A percentile compares a stretch with the other conserved stretches of the same genome.
Evolutionary conservation across 2,329 filamentous ascomycete genomes (phyloP).

Genomic region (Botrytis porri): DNA sequence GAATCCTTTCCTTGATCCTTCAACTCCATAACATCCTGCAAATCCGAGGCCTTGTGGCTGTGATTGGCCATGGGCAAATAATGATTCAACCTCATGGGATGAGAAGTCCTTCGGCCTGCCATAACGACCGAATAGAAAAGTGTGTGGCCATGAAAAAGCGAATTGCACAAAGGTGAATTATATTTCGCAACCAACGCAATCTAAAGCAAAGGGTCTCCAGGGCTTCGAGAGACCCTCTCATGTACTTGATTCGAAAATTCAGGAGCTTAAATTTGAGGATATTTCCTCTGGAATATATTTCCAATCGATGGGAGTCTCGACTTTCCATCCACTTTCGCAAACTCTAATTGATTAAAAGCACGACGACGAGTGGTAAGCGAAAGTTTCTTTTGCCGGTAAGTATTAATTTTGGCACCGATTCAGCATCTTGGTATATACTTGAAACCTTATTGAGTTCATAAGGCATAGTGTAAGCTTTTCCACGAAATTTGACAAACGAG

Average conservation of each 20-base stretch:
- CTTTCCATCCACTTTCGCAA: not conserved
- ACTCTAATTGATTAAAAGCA: not conserved
- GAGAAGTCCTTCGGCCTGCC: not conserved
- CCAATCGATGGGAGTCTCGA: not conserved
- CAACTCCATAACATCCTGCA: not conserved
- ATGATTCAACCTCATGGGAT: not conserved
- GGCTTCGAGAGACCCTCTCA: not conserved
- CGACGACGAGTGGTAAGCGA: not conserved
- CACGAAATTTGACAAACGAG: not conserved
- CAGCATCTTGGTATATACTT: not conserved
- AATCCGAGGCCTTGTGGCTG: not conserved
- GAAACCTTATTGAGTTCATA: not conserved
- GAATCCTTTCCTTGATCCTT: not conserved
- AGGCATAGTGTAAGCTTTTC: not conserved
- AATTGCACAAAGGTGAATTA: not conserved
- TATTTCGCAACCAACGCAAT: not conserved
- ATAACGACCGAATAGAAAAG: not conserved
- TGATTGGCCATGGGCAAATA: not conserved
- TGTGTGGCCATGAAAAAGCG: not conserved
- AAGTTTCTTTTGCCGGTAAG: not conserved
- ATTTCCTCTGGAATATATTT: not conserved
- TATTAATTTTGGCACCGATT: not conserved
- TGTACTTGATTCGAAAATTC: not conserved
- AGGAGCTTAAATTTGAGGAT: not conserved
- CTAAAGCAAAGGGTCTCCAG: not conserved